Conservation (phyloP, 441 rosid genomes). For the Viola pubescens region DNA sequence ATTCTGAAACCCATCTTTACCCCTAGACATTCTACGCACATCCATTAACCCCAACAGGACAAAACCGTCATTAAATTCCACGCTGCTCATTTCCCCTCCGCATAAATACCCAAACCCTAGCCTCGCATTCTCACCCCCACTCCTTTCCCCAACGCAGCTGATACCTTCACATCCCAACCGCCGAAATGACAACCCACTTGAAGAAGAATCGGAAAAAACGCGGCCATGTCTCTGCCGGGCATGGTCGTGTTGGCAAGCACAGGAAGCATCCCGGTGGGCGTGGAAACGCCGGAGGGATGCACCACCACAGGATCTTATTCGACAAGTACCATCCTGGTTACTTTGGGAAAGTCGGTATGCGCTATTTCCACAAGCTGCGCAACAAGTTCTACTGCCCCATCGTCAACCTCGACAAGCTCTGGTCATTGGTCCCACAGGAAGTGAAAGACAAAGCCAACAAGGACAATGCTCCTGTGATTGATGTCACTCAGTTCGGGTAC, state of each 20-base stretch:
- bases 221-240: conserved; percentile 88
- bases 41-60: no score
- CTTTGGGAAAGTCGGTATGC: conserved; percentile 86
- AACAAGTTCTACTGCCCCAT: conserved; percentile 71
- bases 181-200: conserved; percentile 53
- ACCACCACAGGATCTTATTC: conserved; percentile 84
- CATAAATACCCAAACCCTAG: no score
- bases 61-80: no score
- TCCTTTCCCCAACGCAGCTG: conserved; percentile 8
- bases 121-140: no score
- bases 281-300: conserved; percentile 89
- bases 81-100: no score
- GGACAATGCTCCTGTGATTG: conserved; percentile 58
- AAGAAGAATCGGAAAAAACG: conserved; percentile 93
- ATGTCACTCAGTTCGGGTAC: conserved; percentile 72
- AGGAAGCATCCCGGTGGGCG: conserved; percentile 88
- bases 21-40: no score
- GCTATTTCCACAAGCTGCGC: conserved; percentile 82
- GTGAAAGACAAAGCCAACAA: conserved; percentile 55
- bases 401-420: conserved; percentile 75
- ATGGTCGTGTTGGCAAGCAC: conserved; percentile 84
- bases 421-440: conserved; percentile 66
- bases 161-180: conserved; percentile 8
- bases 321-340: conserved; percentile 92
- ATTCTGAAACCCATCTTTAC: no score